These are phyloP conservation scores for Asterella californica DNA, from an alignment of 225 moss, liverwort and hornwort species.

Conservation along the genomic window DNA sequence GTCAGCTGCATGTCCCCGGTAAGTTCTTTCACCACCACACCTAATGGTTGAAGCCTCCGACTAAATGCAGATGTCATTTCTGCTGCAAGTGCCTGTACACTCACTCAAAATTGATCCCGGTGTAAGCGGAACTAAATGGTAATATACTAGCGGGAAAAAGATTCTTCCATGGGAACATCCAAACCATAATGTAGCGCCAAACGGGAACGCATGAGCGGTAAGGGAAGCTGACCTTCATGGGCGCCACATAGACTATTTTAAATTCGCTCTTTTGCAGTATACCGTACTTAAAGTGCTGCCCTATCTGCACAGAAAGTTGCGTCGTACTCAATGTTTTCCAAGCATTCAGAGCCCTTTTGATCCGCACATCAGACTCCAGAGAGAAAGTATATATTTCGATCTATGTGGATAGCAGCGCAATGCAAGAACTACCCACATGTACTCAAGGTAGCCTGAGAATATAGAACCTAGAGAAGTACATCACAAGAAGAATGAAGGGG, in stretches of 20 bases:
- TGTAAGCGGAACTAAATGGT: background rate
- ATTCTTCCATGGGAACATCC: background rate
- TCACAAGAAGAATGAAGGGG: too few species aligned
- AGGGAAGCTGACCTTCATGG: slow-evolving; percentile 79
- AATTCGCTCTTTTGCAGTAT: slow-evolving; percentile 89
- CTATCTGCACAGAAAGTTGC: slow-evolving; percentile 49
- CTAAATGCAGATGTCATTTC: slow-evolving; percentile 92
- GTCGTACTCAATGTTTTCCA: background rate
- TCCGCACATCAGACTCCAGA: background rate
- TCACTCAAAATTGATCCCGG: background rate
- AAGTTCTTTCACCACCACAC: slow-evolving; percentile 86
- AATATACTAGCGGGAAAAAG: background rate
- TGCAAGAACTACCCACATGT: too few species aligned
- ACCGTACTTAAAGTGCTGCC: slow-evolving; percentile 75
- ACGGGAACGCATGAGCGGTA: background rate
- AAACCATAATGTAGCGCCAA: background rate
- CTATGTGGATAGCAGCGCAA: too few species aligned
- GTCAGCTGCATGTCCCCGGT: slow-evolving; percentile 99
- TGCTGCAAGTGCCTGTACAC: slow-evolving; percentile 86
- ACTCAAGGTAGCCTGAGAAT: too few species aligned
- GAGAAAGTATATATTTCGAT: background rate
- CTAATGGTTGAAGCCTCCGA: slow-evolving; percentile 76
- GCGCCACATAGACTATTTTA: slow-evolving; percentile 98
- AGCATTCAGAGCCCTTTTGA: background rate
- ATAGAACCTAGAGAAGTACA: too few species aligned